Evolutionary conservation across 2,329 filamentous ascomycete genomes (phyloP).

Genomic region (Curvularia sp.): DNA sequence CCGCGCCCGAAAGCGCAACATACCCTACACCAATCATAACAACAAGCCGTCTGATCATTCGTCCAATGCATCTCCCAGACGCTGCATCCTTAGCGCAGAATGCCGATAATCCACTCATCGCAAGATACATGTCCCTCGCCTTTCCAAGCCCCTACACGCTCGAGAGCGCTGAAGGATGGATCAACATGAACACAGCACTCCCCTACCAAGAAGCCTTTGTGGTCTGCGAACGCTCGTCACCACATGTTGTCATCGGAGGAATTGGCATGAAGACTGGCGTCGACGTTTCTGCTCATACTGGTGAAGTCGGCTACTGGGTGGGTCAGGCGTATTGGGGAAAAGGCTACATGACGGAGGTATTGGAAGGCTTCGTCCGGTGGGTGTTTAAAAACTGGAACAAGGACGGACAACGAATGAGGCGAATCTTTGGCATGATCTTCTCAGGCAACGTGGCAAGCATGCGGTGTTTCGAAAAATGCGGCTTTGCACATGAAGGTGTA

Average conservation of each 20-base stretch:
- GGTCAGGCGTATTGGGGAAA: conserved; percentile 47
- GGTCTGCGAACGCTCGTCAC: conserved; percentile 22
- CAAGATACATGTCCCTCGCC: conserved; percentile 47
- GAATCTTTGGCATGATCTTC: conserved; percentile 42
- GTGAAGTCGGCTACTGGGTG: conserved; percentile 55
- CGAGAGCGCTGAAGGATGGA: conserved; percentile 44
- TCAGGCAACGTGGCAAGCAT: conserved; percentile 47
- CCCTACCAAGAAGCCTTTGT: conserved; percentile 28
- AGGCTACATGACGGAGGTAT: conserved; percentile 43
- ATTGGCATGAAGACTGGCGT: conserved; percentile 49
- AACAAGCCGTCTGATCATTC: conserved; percentile 38
- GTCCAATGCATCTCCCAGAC: conserved; percentile 45
- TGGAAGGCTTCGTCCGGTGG: conserved; percentile 47
- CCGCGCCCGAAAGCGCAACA: conserved; percentile 13
- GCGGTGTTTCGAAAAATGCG: conserved; percentile 48
- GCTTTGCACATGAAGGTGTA: conserved; percentile 49
- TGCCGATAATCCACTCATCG: conserved; percentile 43
- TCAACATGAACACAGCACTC: conserved; percentile 33
- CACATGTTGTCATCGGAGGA: conserved; percentile 41
- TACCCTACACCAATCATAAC: conserved; percentile 39
- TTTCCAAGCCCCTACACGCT: conserved; percentile 53
- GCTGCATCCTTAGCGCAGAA: conserved; percentile 30
- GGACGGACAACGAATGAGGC: conserved; percentile 32
- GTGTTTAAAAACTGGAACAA: conserved; percentile 38
- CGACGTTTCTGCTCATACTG: conserved; percentile 48